Evolutionary conservation across 1,284 basidiomycete species (phyloP), one percentile per base, ranked within the genome.

Genomic region (Cutaneotrichosporon mucoides): DNA sequence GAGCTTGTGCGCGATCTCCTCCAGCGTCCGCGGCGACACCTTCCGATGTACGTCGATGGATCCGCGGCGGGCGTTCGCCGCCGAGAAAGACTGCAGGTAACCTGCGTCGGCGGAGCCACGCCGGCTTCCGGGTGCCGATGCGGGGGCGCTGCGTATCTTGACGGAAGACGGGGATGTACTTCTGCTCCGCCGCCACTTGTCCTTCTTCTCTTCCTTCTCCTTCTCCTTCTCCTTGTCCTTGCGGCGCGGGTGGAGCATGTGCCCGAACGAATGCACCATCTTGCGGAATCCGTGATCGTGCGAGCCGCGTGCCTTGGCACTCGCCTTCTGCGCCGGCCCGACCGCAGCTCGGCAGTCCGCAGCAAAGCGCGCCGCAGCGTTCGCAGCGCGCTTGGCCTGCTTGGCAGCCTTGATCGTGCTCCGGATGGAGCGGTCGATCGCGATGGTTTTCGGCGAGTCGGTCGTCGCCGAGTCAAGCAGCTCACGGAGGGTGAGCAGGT

Each of bases 271-370:
- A 11, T 51, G 49, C 10, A 54, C 43, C 1, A 54, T 36, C 35
- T 54, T 54, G 9, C 43, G 42, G 43, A 54, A 45, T 0, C 43
- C 42, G 53, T 45, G 43, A 4, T 45, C 46, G 11, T 35, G 43
- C 24, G 24, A 24, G 13, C 24, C 46, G 5, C 35, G 46, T 1
- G 34, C 13, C 46, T 48, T 48, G 34, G 46, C 33, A 8, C 46
- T 36, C 33, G 46, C 46, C 34, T 8, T 12, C 46, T 48, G 43
- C 1, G 53, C 53, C 0, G 53, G 53, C 0, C n/a, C 53, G 5
- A 46, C 53, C 0, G 43, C 53, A 0, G 43, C 43, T 5, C 44
- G 53, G 53, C 53, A 54, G 43, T 54, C 53, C n/a, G 42, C 43
- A 5, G 43, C 42, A 15, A 54, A 54, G 12, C 35, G 35, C 5